These are phyloP conservation scores for Iris pallida DNA, from an alignment of 116 monocot genomes.

Conservation along the genomic window DNA sequence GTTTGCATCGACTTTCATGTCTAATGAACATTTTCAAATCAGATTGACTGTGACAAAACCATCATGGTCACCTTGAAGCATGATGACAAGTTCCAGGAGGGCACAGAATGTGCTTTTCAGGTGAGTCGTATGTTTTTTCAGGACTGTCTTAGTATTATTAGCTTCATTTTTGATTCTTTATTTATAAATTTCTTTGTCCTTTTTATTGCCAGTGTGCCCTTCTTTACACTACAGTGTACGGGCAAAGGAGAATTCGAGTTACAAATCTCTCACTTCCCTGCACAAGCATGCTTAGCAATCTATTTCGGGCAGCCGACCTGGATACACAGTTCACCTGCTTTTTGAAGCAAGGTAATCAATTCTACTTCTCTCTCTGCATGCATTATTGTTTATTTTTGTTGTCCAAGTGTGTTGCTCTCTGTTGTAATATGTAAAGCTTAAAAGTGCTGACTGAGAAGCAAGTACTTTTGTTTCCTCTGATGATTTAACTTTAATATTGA, in stretches of 20 bases:
- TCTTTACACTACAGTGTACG: constrained; percentile 92
- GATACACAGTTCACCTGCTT: constrained; percentile 84
- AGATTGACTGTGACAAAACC: constrained; percentile 99
- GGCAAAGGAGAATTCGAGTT: constrained; percentile 98
- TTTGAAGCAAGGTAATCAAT: constrained; percentile 84
- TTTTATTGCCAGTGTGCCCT: constrained; percentile 75
- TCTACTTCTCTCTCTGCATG: not conserved
- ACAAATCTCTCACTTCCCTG: constrained; percentile 93
- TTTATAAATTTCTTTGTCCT: not conserved
- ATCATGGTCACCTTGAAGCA: constrained; percentile 99
- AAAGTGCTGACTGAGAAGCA: too few species aligned
- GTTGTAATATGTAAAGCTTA: too few species aligned
- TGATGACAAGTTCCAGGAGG: constrained; percentile 98
- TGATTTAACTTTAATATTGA: too few species aligned
- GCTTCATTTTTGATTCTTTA: not conserved
- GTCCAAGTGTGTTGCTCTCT: too few species aligned
- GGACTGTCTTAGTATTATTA: not conserved
- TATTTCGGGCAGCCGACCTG: constrained; percentile 91
- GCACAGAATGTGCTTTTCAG: constrained; percentile 90
- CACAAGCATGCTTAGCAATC: constrained; percentile 75
- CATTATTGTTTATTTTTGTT: not conserved
- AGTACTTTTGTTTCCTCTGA: too few species aligned
- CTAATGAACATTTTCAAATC: constrained; percentile 10
- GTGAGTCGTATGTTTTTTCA: constrained; percentile 24
- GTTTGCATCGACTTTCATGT: too few species aligned